Evolutionary conservation across 73 alveolate species (phyloP).

Genomic region (Tetrahymena malaccensis): DNA sequence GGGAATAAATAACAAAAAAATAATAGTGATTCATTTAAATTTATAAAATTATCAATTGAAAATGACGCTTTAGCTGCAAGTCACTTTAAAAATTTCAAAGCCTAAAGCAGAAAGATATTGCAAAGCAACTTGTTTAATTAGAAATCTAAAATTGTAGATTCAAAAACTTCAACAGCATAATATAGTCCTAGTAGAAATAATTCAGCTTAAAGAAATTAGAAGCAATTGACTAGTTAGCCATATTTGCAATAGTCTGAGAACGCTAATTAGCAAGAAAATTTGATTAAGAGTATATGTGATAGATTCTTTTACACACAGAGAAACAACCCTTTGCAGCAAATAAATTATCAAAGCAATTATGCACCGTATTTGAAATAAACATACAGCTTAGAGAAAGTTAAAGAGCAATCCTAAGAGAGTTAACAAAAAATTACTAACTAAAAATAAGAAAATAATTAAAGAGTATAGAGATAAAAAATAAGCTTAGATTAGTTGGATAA

Average conservation of each 20-base stretch:
- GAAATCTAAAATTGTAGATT: not conserved
- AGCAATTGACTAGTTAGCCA: no score
- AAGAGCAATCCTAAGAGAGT: not conserved
- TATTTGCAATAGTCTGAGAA: not conserved
- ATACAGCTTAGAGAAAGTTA: not conserved
- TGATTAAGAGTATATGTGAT: not conserved
- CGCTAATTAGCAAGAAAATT: not conserved
- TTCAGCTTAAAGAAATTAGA: not conserved
- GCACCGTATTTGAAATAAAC: not conserved
- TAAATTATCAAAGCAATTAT: no score
- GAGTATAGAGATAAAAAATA: not conserved
- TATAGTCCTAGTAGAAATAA: not conserved
- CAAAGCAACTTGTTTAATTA: no score
- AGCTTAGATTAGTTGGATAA: not conserved
- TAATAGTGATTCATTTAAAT: not conserved
- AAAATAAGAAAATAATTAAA: not conserved
- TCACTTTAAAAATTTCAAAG: not conserved
- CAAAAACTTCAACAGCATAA: not conserved
- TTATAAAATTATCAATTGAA: not conserved
- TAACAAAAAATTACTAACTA: no score
- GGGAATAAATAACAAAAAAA: no score
- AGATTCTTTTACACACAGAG: not conserved
- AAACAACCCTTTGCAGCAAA: not conserved
- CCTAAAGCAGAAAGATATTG: not conserved
- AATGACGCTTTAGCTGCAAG: not conserved